A percentile compares a stretch with the other conserved stretches of the same genome.
phyloP scores from a whole-genome alignment of 2,329 filamentous ascomycete genomes.

The Calonectria leucothoes region DNA sequence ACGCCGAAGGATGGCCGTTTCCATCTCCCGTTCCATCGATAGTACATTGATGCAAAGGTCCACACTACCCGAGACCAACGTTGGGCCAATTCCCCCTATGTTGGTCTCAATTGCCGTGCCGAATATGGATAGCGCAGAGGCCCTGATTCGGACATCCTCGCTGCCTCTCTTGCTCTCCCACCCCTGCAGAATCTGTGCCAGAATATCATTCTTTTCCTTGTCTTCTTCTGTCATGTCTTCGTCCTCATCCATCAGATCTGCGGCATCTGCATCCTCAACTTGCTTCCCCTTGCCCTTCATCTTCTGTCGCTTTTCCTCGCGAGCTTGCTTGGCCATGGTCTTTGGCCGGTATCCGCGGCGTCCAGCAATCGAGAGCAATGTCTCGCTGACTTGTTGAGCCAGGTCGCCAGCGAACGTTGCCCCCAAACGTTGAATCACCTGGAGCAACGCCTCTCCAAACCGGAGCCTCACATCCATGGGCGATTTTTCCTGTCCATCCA shows the following conservation, averaged over 20 bases:
- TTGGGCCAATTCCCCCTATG: conserved; percentile 64
- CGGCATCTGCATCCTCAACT: conserved; percentile 62
- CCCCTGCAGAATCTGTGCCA: conserved; percentile 71
- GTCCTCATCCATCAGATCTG: conserved; percentile 55
- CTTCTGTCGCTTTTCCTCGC: conserved; percentile 60
- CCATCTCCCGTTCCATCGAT: conserved; percentile 68
- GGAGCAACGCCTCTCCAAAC: conserved; percentile 75
- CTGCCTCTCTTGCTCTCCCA: conserved; percentile 75
- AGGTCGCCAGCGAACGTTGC: conserved; percentile 65
- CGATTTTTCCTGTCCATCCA: conserved; percentile 70
- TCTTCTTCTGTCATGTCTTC: conserved; percentile 59
- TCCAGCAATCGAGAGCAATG: conserved; percentile 72
- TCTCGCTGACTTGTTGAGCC: conserved; percentile 64
- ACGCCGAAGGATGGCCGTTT: conserved; percentile 73
- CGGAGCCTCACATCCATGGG: conserved; percentile 73
- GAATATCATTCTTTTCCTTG: conserved; percentile 59
- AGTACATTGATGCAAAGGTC: conserved; percentile 74
- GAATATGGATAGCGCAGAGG: conserved; percentile 76
- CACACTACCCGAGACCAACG: conserved; percentile 65
- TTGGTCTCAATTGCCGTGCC: conserved; percentile 70
- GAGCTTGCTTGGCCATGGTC: conserved; percentile 66
- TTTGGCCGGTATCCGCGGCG: conserved; percentile 71
- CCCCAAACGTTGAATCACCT: conserved; percentile 71
- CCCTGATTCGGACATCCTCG: conserved; percentile 77
- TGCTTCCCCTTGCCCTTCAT: conserved; percentile 54